These are phyloP conservation scores for Xylona heveae DNA, from an alignment of 495 filamentous ascomycete genomes.

Conservation along the genomic window DNA sequence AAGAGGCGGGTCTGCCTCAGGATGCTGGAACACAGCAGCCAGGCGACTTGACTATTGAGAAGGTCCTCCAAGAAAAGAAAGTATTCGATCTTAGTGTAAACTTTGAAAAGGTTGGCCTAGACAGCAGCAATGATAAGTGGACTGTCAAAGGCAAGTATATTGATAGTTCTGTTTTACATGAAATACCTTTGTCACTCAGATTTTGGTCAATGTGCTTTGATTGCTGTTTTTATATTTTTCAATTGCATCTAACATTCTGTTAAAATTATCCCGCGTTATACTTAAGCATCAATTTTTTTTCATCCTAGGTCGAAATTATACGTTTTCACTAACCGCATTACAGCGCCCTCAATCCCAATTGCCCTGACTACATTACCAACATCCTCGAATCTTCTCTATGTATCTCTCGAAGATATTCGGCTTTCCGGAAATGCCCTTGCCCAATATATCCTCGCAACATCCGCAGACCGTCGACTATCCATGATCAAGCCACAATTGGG, in stretches of 20 bases:
- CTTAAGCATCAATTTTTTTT: conserved; percentile 1
- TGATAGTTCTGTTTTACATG: background rate
- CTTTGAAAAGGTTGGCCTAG: conserved; percentile 31
- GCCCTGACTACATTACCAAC: conserved; percentile 21
- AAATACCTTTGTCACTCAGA: background rate
- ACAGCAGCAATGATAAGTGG: conserved; percentile 23
- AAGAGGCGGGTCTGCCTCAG: conserved; percentile 33
- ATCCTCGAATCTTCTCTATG: conserved; percentile 30
- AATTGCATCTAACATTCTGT: background rate
- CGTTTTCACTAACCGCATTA: too few relatives aligned
- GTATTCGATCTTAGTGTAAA: conserved; percentile 31
- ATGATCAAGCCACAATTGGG: conserved; percentile 19
- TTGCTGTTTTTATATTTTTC: background rate
- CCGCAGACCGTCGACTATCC: conserved; percentile 31
- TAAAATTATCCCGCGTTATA: background rate
- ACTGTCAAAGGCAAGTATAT: conserved; percentile 6
- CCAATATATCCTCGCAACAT: conserved; percentile 21
- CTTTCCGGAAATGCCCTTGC: background rate
- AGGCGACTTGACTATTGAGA: conserved; percentile 36
- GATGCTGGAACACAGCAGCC: conserved; percentile 19
- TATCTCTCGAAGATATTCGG: conserved; percentile 10
- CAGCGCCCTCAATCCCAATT: conserved; percentile 27
- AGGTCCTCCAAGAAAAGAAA: conserved; percentile 43
- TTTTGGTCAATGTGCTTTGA: background rate
- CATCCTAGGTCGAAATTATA: background rate